A percentile compares a stretch with the other conserved stretches of the same genome.
These are phyloP conservation scores for Wickerhamomyces xylosicus DNA, from an alignment of 805 yeast species.

Conservation along the genomic window DNA sequence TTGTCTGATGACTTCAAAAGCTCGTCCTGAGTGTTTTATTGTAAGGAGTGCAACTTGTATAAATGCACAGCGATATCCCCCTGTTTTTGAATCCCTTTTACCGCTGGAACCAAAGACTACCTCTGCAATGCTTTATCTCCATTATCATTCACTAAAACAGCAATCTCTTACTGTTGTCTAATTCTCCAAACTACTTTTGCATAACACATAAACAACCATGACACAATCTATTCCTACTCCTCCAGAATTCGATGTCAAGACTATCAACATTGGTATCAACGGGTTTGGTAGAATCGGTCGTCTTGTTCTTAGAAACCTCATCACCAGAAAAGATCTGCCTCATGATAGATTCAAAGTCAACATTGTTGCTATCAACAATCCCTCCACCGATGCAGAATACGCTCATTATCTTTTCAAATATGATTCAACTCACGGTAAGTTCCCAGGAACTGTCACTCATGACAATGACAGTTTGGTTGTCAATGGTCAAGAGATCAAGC, in stretches of 20 bases:
- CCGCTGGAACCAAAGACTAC: too few species aligned
- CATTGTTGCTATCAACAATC: conserved; percentile 62
- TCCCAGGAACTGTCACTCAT: conserved; percentile 45
- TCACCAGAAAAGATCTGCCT: conserved; percentile 28
- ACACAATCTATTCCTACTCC: not conserved
- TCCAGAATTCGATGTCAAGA: conserved; percentile 5
- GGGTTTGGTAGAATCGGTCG: conserved; percentile 95
- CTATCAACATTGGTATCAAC: conserved; percentile 60
- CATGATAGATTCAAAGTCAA: conserved; percentile 25
- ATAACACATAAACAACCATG: too few species aligned
- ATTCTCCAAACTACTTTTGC: too few species aligned
- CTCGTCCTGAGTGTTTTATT: too few species aligned
- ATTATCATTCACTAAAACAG: too few species aligned
- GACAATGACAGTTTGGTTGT: conserved; percentile 42
- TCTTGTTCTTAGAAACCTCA: conserved; percentile 77
- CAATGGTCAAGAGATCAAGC: conserved; percentile 39
- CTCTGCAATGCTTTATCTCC: too few species aligned
- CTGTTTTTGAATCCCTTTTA: too few species aligned
- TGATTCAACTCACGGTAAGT: conserved; percentile 63
- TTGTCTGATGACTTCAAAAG: too few species aligned
- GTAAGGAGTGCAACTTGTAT: too few species aligned
- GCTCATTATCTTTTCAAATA: conserved; percentile 71
- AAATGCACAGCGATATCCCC: too few species aligned
- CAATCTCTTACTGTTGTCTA: too few species aligned
- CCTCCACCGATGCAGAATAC: conserved; percentile 57